Conservation (phyloP, 306 rosid genomes). For the Senna tora region DNA sequence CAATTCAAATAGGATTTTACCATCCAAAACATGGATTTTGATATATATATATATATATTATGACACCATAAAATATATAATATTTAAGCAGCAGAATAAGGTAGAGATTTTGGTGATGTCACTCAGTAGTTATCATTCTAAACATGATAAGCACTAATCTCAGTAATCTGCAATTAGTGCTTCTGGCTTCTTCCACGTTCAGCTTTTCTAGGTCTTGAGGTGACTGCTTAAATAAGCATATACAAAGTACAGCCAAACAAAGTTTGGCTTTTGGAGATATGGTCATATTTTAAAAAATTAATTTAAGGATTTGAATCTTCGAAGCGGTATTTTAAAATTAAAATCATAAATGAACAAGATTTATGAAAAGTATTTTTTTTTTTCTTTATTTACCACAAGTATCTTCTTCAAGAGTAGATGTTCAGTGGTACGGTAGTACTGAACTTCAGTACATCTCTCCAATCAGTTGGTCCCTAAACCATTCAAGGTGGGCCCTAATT, state of each 20-base stretch:
- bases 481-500: too few relatives aligned
- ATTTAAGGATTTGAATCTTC: not conserved
- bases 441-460: too few relatives aligned
- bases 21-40: not conserved
- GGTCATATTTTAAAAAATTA: not conserved
- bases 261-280: not conserved
- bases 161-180: not conserved
- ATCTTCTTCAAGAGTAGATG: too few relatives aligned
- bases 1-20: too few relatives aligned
- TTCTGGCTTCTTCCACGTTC: not conserved
- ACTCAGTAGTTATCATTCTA: not conserved
- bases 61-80: too few relatives aligned
- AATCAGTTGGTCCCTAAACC: too few relatives aligned
- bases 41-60: too few relatives aligned
- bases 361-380: not conserved
- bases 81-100: not conserved
- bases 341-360: not conserved
- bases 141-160: not conserved
- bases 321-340: not conserved
- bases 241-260: not conserved
- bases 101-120: conserved; percentile 21
- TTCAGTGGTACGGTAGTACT: too few relatives aligned
- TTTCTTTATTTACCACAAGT: too few relatives aligned
- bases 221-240: not conserved
- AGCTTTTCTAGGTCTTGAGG: not conserved